Percentiles rank a stretch among this genome's conserved stretches.
Evolutionary conservation across 495 filamentous ascomycete species (phyloP).

Genomic region (Thermothielavioides terrestris): DNA sequence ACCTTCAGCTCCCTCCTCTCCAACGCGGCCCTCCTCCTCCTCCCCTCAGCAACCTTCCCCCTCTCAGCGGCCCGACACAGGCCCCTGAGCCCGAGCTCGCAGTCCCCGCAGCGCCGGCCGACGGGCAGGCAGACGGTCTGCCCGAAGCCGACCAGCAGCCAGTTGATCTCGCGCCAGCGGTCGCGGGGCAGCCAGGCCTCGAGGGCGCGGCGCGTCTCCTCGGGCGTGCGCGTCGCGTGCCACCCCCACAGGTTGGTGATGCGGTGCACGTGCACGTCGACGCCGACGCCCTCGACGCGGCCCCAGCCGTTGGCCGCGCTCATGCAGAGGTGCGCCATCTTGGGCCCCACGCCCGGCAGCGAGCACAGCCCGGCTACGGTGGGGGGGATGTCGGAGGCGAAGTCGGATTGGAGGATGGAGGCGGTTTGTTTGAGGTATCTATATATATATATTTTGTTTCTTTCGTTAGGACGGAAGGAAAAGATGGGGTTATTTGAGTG

Average conservation of each 20-base stretch:
- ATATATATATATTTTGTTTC: neutral
- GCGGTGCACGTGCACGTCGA: conserved; percentile 67
- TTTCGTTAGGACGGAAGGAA: neutral
- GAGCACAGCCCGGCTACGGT: conserved; percentile 68
- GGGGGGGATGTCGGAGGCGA: conserved; percentile 70
- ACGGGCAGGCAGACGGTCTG: conserved; percentile 80
- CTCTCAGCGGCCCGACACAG: conserved; percentile 67
- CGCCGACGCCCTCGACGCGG: conserved; percentile 52
- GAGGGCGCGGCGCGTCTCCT: conserved; percentile 71
- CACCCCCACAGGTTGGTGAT: conserved; percentile 97
- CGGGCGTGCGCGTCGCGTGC: conserved; percentile 60
- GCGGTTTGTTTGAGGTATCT: conserved; percentile 74
- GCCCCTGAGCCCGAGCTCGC: conserved; percentile 60
- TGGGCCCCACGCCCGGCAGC: conserved; percentile 88
- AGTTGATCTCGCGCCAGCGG: conserved; percentile 91
- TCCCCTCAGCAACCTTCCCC: conserved; percentile 43
- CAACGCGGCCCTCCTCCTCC: conserved; percentile 26
- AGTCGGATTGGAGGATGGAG: conserved; percentile 59
- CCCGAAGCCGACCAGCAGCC: conserved; percentile 82
- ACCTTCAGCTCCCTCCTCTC: conserved; percentile 22
- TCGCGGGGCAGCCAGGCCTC: conserved; percentile 81
- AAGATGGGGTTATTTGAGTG: neutral
- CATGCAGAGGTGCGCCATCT: conserved; percentile 95
- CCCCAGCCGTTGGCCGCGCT: conserved; percentile 48
- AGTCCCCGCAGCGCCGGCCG: conserved; percentile 72